Base-by-base conservation (phyloP, 306 rosid genomes). In the Cajanus cajan region DNA sequence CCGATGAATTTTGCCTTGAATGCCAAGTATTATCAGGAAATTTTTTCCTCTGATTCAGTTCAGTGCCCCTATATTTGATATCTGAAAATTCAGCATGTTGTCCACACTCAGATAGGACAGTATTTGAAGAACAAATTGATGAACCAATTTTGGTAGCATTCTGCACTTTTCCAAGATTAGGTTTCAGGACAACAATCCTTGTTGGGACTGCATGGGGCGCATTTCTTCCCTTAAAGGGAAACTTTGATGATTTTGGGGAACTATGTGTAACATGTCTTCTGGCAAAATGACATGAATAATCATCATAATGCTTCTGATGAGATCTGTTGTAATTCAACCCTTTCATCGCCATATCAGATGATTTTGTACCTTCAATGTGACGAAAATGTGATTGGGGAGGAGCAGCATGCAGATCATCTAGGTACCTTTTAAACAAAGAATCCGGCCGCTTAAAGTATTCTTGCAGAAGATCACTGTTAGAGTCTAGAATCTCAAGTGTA, bases 141-240 rank as follows among this genome's bases (percentile, higher is more conserved):
- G 87, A 71, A 58, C 18, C 80, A 44, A 80, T 59, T 57, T 80
- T 59, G 22, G 84, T 13, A 76, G 79, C 71, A 74, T 72, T 83
- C 48, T 81, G 86, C 24, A 80, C 80, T 83, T 86, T 89, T 73
- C 90, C 93, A 64, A 87, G 65, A 76, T 92, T 92, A 36, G 97
- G 97, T 75, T 92, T 92, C 62, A 92, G 85, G 41, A 92, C 90
- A 75, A 92, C 96, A 76, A 92, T 92, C 80, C 85, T 86, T 82
- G 90, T 92, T 7, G 96, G 97, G 51, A 69, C 82, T 31, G 80
- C 61, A 74, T 66, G 52, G 37, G 81, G 58, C 22, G 82, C 79
- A 2, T 25, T 2, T 36, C 80, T 83, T 10, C 78, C 83, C 51
- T 71, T 89, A 41, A 80, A 41, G 48, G 57, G 85, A 85, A 71